A percentile compares a stretch with the other conserved stretches of the same genome.
Evolutionary conservation across 2,329 filamentous ascomycete species (phyloP).

Genomic region (Rutstroemia sydowiana): DNA sequence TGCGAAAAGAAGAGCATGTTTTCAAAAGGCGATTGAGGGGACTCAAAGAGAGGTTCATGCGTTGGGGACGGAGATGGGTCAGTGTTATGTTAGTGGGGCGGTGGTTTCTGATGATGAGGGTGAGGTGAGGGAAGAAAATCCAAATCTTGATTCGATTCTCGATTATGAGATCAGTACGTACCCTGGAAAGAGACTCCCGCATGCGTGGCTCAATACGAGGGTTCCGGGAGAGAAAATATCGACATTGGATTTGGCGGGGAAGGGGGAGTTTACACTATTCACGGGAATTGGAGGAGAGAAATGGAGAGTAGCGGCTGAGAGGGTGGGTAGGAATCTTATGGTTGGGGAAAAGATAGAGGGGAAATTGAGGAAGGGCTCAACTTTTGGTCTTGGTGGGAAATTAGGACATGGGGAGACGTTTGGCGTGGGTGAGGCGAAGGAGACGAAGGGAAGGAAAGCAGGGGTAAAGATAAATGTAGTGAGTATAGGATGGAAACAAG

Average conservation of each 20-base stretch:
- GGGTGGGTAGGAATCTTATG: background rate
- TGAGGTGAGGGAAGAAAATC: too few relatives aligned
- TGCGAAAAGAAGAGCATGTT: slow-evolving; percentile 12
- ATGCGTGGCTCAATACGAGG: slow-evolving; percentile 21
- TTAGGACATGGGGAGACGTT: too few relatives aligned
- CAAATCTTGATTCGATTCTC: slow-evolving; percentile 15
- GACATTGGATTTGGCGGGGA: slow-evolving; percentile 20
- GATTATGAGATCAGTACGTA: slow-evolving; percentile 17
- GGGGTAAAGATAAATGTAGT: background rate
- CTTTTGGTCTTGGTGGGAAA: too few relatives aligned
- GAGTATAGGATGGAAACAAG: slow-evolving; percentile 1
- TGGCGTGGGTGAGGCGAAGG: too few relatives aligned
- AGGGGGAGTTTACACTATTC: slow-evolving; percentile 13
- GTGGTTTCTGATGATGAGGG: slow-evolving; percentile 20
- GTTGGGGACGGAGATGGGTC: slow-evolving; percentile 23
- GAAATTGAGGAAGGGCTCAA: too few relatives aligned
- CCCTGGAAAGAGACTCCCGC: slow-evolving; percentile 25
- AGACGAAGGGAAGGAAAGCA: too few relatives aligned
- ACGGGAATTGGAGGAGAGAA: slow-evolving; percentile 13
- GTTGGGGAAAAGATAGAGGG: too few relatives aligned
- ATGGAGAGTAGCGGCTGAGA: slow-evolving; percentile 12
- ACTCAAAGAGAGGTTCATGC: slow-evolving; percentile 17
- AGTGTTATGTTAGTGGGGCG: slow-evolving; percentile 16
- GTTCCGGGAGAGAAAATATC: slow-evolving; percentile 14
- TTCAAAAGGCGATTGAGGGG: background rate